Evolutionary conservation across 345 rosid species (phyloP).

Genomic region (Odontarrhena argentea): DNA sequence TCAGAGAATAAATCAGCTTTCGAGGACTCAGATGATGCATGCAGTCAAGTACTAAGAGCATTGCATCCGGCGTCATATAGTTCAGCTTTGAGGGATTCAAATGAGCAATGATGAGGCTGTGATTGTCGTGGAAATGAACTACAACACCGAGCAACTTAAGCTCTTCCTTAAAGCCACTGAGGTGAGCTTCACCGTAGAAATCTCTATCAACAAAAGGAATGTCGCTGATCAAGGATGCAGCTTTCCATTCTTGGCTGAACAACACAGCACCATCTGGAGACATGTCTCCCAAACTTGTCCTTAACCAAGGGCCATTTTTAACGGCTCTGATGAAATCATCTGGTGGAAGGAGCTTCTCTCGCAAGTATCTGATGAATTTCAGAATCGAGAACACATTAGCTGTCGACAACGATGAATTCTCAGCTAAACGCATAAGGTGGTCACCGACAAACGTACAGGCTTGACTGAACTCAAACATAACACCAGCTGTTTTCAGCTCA

Average conservation of each 20-base stretch:
- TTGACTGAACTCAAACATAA: constrained; percentile 58
- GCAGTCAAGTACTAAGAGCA: constrained; percentile 51
- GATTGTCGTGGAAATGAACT: constrained; percentile 37
- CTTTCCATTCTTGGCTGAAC: constrained; percentile 52
- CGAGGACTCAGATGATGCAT: constrained; percentile 23
- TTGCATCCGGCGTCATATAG: constrained; percentile 46
- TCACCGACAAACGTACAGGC: constrained; percentile 61
- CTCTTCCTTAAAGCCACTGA: constrained; percentile 44
- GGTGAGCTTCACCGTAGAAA: constrained; percentile 47
- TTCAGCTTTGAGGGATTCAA: constrained; percentile 38
- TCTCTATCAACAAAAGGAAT: constrained; percentile 54
- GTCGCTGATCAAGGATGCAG: constrained; percentile 54
- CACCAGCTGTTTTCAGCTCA: constrained; percentile 58
- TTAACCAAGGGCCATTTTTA: constrained; percentile 50
- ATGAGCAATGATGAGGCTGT: constrained; percentile 46
- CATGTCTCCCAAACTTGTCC: constrained; percentile 45
- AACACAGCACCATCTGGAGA: constrained; percentile 65
- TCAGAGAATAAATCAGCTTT: constrained; percentile 37
- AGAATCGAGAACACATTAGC: constrained; percentile 54
- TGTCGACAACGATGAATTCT: constrained; percentile 43
- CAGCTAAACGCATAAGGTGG: constrained; percentile 56
- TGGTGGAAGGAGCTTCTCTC: constrained; percentile 44
- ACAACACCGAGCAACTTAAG: constrained; percentile 64
- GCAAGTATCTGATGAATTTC: constrained; percentile 55
- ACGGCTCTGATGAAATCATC: constrained; percentile 49